Evolutionary conservation across 495 filamentous ascomycete species (phyloP).

Genomic region (Aspergillus haitiensis): DNA sequence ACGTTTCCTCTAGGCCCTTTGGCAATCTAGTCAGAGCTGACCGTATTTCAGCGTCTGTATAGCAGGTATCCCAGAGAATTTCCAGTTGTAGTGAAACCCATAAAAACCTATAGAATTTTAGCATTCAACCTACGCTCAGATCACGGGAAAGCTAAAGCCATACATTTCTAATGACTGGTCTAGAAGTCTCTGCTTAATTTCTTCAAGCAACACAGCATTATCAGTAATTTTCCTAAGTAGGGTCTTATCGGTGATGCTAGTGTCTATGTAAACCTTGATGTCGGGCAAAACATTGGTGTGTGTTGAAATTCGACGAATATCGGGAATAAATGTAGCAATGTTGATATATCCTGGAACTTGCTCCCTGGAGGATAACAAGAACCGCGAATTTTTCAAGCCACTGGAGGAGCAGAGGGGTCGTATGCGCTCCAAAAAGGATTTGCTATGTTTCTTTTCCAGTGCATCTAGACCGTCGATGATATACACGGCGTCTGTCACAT

Average conservation of each 20-base stretch:
- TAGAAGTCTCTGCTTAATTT: conserved; percentile 20
- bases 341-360: conserved; percentile 26
- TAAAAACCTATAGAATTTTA: conserved; percentile 26
- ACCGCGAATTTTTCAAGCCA: conserved; percentile 5
- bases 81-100: conserved; percentile 35
- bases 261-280: conserved; percentile 28
- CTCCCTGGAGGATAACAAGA: conserved; percentile 24
- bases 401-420: conserved; percentile 6
- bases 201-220: conserved; percentile 20
- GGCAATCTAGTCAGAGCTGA: conserved; percentile 26
- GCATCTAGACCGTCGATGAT: conserved; percentile 23
- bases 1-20: conserved; percentile 30
- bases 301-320: conserved; percentile 26
- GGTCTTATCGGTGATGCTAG: conserved; percentile 26
- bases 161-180: conserved; percentile 27
- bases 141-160: not conserved
- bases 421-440: conserved; percentile 11
- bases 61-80: conserved; percentile 31
- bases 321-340: conserved; percentile 21
- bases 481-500: conserved; percentile 18
- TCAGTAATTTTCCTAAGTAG: conserved; percentile 24
- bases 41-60: conserved; percentile 29
- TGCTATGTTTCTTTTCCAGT: conserved; percentile 17
- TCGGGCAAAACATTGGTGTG: conserved; percentile 24
- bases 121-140: not conserved